Conservation (phyloP, 192 early-diverging fungal genomes). For the Neocallimastix lanati region DNA sequence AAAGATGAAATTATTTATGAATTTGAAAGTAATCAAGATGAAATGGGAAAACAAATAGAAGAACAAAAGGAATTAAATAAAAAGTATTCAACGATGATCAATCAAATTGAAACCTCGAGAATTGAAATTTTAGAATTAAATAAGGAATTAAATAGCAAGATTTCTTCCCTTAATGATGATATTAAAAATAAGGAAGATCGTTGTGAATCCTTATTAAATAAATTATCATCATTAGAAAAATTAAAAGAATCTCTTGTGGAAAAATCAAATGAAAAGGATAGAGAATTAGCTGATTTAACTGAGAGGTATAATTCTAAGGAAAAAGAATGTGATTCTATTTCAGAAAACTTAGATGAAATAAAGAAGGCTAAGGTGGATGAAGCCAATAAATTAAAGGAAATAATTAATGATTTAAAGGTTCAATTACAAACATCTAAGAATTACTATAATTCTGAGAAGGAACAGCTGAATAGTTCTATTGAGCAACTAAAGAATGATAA, state of each 20-base stretch:
- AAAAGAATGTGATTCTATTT: background rate
- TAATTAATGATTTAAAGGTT: background rate
- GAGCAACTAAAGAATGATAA: background rate
- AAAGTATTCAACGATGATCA: background rate
- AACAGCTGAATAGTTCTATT: background rate
- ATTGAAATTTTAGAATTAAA: background rate
- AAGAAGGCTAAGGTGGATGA: background rate
- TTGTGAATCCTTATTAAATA: background rate
- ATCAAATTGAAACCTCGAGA: background rate
- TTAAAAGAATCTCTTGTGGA: background rate
- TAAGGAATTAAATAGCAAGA: background rate
- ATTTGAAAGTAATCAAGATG: background rate
- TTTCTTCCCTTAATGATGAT: background rate
- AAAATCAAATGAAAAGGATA: background rate
- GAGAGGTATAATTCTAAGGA: background rate
- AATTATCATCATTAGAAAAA: background rate
- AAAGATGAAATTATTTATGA: background rate
- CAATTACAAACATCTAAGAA: background rate
- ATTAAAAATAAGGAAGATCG: background rate
- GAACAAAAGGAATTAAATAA: background rate
- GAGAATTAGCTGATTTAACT: background rate
- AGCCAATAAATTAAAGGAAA: background rate
- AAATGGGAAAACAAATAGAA: background rate
- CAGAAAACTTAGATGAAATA: background rate
- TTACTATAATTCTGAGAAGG: background rate